phyloP scores from a whole-genome alignment of 495 filamentous ascomycete genomes.

The Penicillium desertorum region DNA sequence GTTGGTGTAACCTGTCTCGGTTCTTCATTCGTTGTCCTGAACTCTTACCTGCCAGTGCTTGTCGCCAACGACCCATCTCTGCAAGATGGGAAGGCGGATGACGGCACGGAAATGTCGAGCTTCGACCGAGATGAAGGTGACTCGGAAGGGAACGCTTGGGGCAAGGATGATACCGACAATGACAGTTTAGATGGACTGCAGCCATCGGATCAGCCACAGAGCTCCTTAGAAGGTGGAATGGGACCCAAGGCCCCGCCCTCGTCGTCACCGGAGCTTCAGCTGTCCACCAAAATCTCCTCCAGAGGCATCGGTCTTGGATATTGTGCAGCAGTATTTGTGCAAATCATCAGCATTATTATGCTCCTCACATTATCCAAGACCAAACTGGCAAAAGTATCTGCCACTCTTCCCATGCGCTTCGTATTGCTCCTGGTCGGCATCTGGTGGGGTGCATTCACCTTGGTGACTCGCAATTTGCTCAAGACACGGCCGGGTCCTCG shows the following conservation, averaged over 20 bases:
- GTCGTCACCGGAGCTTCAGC: constrained; percentile 63
- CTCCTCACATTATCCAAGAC: constrained; percentile 65
- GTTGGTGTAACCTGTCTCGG: constrained; percentile 73
- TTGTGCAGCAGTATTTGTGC: constrained; percentile 70
- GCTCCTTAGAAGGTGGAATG: constrained; percentile 15
- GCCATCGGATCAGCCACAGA: constrained; percentile 26
- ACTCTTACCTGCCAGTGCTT: constrained; percentile 52
- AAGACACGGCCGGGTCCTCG: constrained; percentile 81
- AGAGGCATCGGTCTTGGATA: constrained; percentile 81
- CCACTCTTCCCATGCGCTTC: constrained; percentile 59
- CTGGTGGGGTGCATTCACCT: constrained; percentile 88
- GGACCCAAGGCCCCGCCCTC: constrained; percentile 5
- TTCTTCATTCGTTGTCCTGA: constrained; percentile 53
- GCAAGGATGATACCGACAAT: constrained; percentile 17
- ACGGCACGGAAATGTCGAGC: constrained; percentile 28
- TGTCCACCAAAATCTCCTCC: constrained; percentile 78
- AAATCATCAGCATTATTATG: constrained; percentile 70
- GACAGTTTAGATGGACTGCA: constrained; percentile 25
- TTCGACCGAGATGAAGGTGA: constrained; percentile 21
- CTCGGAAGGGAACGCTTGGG: constrained; percentile 40
- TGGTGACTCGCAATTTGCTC: constrained; percentile 79
- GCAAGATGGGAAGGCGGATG: constrained; percentile 23
- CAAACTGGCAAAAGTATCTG: constrained; percentile 40
- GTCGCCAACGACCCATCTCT: constrained; percentile 49
- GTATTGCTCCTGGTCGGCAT: constrained; percentile 76